A percentile compares a stretch with the other conserved stretches of the same genome.
These are phyloP conservation scores for Dendrobium catenatum DNA, from an alignment of 106 monocot genomes.

Conservation along the genomic window DNA sequence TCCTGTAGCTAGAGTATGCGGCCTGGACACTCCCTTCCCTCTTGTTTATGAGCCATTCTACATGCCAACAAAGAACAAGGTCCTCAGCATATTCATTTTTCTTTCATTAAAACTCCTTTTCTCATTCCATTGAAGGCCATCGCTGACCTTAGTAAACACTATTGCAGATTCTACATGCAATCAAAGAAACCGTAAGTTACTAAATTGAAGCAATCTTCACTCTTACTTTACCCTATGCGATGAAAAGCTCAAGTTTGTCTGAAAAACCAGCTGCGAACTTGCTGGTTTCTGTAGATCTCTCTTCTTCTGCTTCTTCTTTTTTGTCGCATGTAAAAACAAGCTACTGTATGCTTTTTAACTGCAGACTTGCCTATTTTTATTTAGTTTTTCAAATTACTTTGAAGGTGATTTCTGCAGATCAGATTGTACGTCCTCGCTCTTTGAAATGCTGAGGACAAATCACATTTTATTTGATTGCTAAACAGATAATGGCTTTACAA, in stretches of 20 bases:
- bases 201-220: conserved; percentile 11
- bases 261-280: not conserved
- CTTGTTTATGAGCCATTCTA: conserved; percentile 94
- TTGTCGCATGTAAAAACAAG: too few species aligned
- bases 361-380: too few species aligned
- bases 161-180: conserved; percentile 71
- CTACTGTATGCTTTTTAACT: too few species aligned
- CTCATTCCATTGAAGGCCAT: not conserved
- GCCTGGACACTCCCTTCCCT: conserved; percentile 88
- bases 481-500: too few species aligned
- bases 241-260: too few species aligned
- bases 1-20: conserved; percentile 82
- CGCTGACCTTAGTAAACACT: not conserved
- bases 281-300: not conserved
- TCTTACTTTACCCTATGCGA: not conserved
- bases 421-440: too few species aligned
- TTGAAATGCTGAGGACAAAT: too few species aligned
- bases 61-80: conserved; percentile 96
- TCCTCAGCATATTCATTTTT: conserved; percentile 10
- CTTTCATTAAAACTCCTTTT: not conserved
- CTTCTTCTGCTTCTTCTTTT: too few species aligned
- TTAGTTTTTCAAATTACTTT: too few species aligned
- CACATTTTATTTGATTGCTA: too few species aligned
- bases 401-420: too few species aligned
- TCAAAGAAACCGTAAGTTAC: conserved; percentile 74